Evolutionary conservation across 2,329 filamentous ascomycete species (phyloP).

Genomic region (Fusarium sororula): DNA sequence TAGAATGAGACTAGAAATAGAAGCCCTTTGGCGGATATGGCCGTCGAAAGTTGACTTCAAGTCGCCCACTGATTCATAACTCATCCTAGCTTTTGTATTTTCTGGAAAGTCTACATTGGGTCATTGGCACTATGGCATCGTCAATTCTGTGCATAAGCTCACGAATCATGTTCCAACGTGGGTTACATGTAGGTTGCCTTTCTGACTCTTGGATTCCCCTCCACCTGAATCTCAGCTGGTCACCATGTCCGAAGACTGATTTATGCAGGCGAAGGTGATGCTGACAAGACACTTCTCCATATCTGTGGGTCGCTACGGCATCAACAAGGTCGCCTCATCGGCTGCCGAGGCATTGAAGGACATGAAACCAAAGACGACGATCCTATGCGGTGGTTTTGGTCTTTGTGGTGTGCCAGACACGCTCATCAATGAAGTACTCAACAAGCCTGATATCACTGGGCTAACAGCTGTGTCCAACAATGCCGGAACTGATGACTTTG

Average conservation of each 20-base stretch:
- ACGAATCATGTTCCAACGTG: not conserved
- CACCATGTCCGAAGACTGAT: not conserved
- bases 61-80: not conserved
- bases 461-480: conserved; percentile 95
- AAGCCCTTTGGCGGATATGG: not conserved
- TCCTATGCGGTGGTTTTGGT: conserved; percentile 84
- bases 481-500: conserved; percentile 83
- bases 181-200: not conserved
- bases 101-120: too few relatives aligned
- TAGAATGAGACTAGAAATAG: not conserved
- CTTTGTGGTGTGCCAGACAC: conserved; percentile 85
- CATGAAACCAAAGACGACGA: conserved; percentile 77
- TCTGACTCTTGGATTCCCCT: too few relatives aligned
- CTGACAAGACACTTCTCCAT: conserved; percentile 65
- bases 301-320: conserved; percentile 69
- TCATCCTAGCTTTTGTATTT: not conserved
- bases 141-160: not conserved
- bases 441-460: conserved; percentile 74
- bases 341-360: conserved; percentile 76
- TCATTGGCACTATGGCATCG: not conserved
- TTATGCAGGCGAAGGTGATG: not conserved
- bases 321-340: conserved; percentile 80
- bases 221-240: rapidly evolving
- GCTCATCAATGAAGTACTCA: conserved; percentile 76
- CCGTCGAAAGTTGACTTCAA: not conserved